Evolutionary conservation across 805 yeast genomes (phyloP).

Genomic region (Zygoascus biomembranicola): DNA sequence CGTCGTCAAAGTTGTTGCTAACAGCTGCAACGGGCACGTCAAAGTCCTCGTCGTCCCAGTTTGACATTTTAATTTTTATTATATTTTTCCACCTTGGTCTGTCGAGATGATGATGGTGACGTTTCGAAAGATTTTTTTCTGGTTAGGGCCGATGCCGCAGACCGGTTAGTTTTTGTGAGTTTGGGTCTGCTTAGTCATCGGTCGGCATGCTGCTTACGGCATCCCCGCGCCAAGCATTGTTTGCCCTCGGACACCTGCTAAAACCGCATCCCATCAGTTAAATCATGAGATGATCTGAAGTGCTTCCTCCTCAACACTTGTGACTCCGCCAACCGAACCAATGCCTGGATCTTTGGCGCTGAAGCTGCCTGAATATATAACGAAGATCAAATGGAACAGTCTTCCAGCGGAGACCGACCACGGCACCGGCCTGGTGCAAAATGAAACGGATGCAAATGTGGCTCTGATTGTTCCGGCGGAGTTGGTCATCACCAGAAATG

Average conservation of each 20-base stretch:
- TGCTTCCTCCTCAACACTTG: no score
- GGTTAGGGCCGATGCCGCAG: no score
- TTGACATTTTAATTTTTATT: not conserved
- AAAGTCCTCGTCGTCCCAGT: constrained; percentile 77
- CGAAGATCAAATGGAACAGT: not conserved
- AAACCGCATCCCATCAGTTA: no score
- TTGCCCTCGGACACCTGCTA: no score
- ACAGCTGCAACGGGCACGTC: constrained; percentile 57
- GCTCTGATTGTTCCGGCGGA: constrained; percentile 9
- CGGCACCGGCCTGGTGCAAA: constrained; percentile 10
- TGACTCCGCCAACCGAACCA: not conserved
- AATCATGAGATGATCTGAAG: no score
- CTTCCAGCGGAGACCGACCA: constrained; percentile 1
- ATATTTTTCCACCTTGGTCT: no score
- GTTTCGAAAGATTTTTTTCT: no score
- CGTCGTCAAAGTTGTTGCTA: constrained; percentile 64
- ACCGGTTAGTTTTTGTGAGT: no score
- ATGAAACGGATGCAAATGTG: not conserved
- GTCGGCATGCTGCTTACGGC: no score
- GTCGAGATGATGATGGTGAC: no score
- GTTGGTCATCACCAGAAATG: constrained; percentile 7
- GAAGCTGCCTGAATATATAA: not conserved
- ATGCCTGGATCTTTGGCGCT: not conserved
- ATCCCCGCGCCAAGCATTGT: no score
- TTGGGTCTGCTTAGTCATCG: no score